Evolutionary conservation across 140 eudicot species (phyloP), one percentile per base, ranked within the genome.

Genomic region (Ambrosia hybrid): DNA sequence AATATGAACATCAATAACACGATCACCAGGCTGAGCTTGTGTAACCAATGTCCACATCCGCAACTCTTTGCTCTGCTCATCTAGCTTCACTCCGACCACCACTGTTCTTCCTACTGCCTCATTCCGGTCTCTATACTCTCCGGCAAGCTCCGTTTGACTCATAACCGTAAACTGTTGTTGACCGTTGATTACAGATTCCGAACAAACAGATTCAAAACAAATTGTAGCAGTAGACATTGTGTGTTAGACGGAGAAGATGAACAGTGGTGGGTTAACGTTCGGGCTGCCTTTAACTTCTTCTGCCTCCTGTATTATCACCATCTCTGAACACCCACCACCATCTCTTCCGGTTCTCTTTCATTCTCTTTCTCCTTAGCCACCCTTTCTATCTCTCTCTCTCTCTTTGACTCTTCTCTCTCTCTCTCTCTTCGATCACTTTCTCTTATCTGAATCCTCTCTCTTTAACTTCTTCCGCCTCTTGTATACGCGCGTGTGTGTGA

Each of bases 21-120:
- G 85, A 76, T 93, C 98, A 72, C 98, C 98, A 64, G 84, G 71
- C 59, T 84, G 81, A 61, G 97, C 93, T 57, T 87, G 85, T 48
- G 90, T 93, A 51, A 89, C 92, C 15, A 93, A 76, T 15, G 93
- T 78, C 98, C 97, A 93, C 0, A 97, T 93, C 15, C 90, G 91
- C 80, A 93, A 58, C 84, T 87, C 96, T 64, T 77, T 83, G 30
- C 98, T 93, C 34, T 74, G 76, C 1, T 88, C 61, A 68, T 87
- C 93, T 45, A 93, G 63, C 63, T 82, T 90, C 64, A 89, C 93
- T 75, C 93, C 98, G 2, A 90, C 89, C 16, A 90, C 92, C 52
- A 88, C 89, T 58, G 86, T 76, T 51, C 89, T 79, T 2, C 83
- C 90, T 48, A 73, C 81, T 45, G 59, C 60, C 3, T 58, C 76